Percentiles rank a stretch among this genome's conserved stretches.
These are phyloP conservation scores for Trichoderma sp. DNA, from an alignment of 2,329 filamentous ascomycete genomes.

Conservation along the genomic window DNA sequence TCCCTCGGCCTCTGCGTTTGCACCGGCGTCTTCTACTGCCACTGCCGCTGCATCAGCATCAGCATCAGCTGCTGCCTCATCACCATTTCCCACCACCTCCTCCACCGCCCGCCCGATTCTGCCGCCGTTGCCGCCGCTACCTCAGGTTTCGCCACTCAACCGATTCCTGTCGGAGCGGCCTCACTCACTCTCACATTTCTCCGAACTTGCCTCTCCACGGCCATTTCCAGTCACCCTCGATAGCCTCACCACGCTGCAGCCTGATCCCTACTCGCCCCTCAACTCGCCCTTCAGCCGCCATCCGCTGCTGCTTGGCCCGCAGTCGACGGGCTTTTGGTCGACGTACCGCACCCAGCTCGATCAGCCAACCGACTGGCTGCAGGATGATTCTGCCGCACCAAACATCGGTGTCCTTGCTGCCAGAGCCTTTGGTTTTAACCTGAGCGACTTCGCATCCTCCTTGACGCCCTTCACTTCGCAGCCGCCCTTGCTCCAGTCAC, in stretches of 20 bases:
- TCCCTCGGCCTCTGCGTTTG: background rate
- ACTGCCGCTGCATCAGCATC: background rate
- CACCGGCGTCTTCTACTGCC: background rate
- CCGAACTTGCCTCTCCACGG: background rate
- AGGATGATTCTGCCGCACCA: background rate
- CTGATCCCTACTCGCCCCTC: background rate
- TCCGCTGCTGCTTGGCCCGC: background rate
- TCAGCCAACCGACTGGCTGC: background rate
- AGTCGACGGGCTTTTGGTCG: background rate
- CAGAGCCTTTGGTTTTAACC: background rate
- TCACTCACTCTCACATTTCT: background rate
- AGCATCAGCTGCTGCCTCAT: background rate
- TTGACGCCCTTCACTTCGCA: background rate
- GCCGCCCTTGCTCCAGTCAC: slow-evolving; percentile 1
- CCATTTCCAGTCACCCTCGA: background rate
- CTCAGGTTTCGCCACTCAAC: slow-evolving; percentile 18
- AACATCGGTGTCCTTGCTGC: background rate
- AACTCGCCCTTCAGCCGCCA: background rate
- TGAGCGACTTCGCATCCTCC: background rate
- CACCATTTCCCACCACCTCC: background rate
- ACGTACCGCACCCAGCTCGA: background rate
- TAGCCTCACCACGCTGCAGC: slow-evolving; percentile 1
- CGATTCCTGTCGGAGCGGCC: slow-evolving; percentile 23
- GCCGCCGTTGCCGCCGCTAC: slow-evolving; percentile 15
- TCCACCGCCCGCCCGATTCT: slow-evolving; percentile 4